Conservation (phyloP, 2,329 filamentous ascomycete species). For the Rutstroemia sydowiana region DNA sequence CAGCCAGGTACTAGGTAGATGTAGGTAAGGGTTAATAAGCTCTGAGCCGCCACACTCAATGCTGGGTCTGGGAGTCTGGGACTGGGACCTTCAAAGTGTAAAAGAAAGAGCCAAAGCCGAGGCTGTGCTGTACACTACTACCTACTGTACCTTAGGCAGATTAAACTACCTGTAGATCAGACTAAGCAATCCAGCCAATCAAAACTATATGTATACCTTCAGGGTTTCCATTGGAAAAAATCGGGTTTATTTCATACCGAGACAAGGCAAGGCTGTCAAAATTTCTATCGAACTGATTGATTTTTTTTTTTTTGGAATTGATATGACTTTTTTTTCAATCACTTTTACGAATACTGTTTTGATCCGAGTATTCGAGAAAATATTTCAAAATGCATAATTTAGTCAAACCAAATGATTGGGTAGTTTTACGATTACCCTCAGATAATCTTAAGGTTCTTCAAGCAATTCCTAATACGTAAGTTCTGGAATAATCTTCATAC, state of each 20-base stretch:
- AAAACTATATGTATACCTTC: too few species aligned
- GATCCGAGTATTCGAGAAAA: background rate
- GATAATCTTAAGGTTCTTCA: conserved; percentile 51
- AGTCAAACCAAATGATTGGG: conserved; percentile 53
- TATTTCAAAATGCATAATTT: conserved; percentile 29
- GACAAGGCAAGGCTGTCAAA: background rate
- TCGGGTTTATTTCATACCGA: too few species aligned
- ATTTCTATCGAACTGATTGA: background rate
- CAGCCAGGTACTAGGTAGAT: too few species aligned
- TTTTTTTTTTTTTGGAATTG: background rate
- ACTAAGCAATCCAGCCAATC: background rate
- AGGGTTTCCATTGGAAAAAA: background rate
- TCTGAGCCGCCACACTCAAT: too few species aligned
- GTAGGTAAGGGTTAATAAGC: too few species aligned
- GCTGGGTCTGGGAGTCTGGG: too few species aligned
- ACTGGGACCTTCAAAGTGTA: too few species aligned
- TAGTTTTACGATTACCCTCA: conserved; percentile 51
- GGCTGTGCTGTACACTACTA: too few species aligned
- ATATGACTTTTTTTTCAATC: background rate
- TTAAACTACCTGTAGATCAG: too few species aligned
- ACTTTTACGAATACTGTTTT: background rate
- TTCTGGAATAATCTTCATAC: background rate
- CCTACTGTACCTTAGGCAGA: too few species aligned
- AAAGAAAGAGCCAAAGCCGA: too few species aligned
- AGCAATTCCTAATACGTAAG: conserved; percentile 53